These are phyloP conservation scores for Pulveroboletus sp. DNA, from an alignment of 768 basidiomycete genomes.

Conservation along the genomic window DNA sequence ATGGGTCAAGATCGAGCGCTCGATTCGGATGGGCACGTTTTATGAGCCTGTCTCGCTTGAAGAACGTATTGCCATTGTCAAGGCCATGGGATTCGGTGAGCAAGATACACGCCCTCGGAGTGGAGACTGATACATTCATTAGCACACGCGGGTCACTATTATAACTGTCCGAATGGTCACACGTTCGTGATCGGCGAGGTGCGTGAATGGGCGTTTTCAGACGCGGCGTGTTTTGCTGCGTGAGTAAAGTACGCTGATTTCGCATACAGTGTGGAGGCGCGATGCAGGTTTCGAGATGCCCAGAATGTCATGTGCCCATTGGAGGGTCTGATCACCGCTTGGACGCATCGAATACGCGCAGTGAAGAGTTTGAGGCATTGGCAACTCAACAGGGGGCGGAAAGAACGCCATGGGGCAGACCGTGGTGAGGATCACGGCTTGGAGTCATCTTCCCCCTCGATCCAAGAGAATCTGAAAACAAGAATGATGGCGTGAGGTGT, in stretches of 20 bases:
- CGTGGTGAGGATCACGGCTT: conserved; percentile 10
- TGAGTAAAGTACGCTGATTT: neutral
- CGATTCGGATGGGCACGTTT: conserved; percentile 42
- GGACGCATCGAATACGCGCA: conserved; percentile 41
- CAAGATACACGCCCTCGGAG: neutral
- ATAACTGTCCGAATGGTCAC: conserved; percentile 58
- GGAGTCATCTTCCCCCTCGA: too few relatives aligned
- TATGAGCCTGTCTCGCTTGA: conserved; percentile 53
- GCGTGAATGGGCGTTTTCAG: neutral
- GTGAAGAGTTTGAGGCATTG: conserved; percentile 46
- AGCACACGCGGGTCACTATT: conserved; percentile 46
- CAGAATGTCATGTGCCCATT: conserved; percentile 55
- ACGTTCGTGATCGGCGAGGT: conserved; percentile 60
- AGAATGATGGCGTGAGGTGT: too few relatives aligned
- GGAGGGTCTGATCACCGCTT: conserved; percentile 48
- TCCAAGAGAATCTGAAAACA: too few relatives aligned
- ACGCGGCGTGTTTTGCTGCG: neutral
- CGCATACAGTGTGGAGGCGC: conserved; percentile 56
- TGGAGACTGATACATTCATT: neutral
- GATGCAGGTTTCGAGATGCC: conserved; percentile 44
- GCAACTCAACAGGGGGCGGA: conserved; percentile 29
- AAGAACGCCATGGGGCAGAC: conserved; percentile 28
- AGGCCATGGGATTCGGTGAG: conserved; percentile 49
- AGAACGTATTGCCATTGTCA: conserved; percentile 50
- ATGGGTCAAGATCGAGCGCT: conserved; percentile 42